Base-by-base conservation (phyloP, 257 asterid genomes). In the Paulownia fortunei region DNA sequence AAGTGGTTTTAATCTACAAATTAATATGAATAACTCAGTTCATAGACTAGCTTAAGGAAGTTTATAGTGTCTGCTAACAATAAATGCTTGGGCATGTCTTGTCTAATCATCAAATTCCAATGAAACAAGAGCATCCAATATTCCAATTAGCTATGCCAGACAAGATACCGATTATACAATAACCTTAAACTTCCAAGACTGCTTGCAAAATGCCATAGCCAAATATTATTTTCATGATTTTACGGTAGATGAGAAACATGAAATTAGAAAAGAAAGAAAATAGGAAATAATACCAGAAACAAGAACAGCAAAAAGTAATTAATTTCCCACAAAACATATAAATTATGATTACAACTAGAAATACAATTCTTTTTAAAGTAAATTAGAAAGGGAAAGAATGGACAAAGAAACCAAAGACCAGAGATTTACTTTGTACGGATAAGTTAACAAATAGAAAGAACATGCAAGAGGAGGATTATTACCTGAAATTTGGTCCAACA, bases 401-500 rank as follows among this genome's bases (percentile, higher is more conserved):
- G 19, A 15, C 36, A 9, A 26, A 23, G 6, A n/a, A n/a, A n/a
- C n/a, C n/a, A n/a, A n/a, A n/a, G n/a, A n/a, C n/a, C n/a, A n/a
- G n/a, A n/a, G n/a, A n/a, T n/a, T 41, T 36, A 65, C n/a, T 18
- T 26, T 24, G n/a, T 13, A 18, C n/a, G 36, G 12, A 62, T 37
- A 55, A 27, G 26, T 44, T 34, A 32, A 56, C 5, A n/a, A 16
- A 49, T 42, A 44, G 11, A 32, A 6, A 54, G 12, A 6, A n/a
- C n/a, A 13, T n/a, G 2, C 5, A 18, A 52, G 36, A 13, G 11
- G 30, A 67, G 7, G 69, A 58, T n/a, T 11, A 67, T 65, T 69
- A 81, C 84, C 89, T 54, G 72, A 80, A 76, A 74, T 24, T 63
- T 49, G 75, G 82, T 49, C 82, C 70, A 71, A 39, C 77, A 81